These are phyloP conservation scores for Boletus speciosus DNA, from an alignment of 768 basidiomycete species.

Conservation along the genomic window DNA sequence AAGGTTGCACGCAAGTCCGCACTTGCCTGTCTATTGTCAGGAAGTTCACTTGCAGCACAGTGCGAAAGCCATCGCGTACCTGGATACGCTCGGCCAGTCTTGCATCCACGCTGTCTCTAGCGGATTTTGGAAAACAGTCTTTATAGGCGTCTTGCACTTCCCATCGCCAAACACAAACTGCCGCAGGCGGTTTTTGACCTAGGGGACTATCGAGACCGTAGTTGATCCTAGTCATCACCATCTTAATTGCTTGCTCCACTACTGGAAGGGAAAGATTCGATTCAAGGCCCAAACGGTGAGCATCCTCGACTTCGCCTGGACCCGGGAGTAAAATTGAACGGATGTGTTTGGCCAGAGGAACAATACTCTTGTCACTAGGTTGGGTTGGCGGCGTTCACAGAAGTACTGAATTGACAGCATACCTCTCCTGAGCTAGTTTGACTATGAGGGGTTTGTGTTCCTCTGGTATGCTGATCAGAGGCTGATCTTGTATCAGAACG, in stretches of 20 bases:
- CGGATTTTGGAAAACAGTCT: constrained; percentile 66
- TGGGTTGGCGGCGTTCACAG: constrained; percentile 8
- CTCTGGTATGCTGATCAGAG: constrained; percentile 60
- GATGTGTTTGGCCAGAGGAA: constrained; percentile 63
- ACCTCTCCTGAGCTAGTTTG: constrained; percentile 88
- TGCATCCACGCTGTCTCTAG: constrained; percentile 55
- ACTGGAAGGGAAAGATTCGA: constrained; percentile 40
- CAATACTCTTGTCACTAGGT: constrained; percentile 67
- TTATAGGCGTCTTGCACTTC: constrained; percentile 62
- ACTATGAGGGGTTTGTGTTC: constrained; percentile 73
- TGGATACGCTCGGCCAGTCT: constrained; percentile 63
- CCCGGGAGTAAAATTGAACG: constrained; percentile 65
- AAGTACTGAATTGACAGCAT: constrained; percentile 9
- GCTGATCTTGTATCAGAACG: constrained; percentile 42
- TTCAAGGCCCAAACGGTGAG: constrained; percentile 32
- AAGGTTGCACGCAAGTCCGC: constrained; percentile 53
- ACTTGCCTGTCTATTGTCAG: constrained; percentile 48
- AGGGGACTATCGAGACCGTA: constrained; percentile 65
- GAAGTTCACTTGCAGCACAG: neutral
- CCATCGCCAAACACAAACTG: constrained; percentile 83
- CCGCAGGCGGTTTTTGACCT: constrained; percentile 54
- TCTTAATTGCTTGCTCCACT: constrained; percentile 65
- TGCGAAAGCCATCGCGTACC: constrained; percentile 36
- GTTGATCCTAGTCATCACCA: constrained; percentile 65
- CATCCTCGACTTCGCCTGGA: constrained; percentile 52